Conservation (phyloP, 2,329 filamentous ascomycete genomes). For the Gnomoniopsis smithogilvyi region DNA sequence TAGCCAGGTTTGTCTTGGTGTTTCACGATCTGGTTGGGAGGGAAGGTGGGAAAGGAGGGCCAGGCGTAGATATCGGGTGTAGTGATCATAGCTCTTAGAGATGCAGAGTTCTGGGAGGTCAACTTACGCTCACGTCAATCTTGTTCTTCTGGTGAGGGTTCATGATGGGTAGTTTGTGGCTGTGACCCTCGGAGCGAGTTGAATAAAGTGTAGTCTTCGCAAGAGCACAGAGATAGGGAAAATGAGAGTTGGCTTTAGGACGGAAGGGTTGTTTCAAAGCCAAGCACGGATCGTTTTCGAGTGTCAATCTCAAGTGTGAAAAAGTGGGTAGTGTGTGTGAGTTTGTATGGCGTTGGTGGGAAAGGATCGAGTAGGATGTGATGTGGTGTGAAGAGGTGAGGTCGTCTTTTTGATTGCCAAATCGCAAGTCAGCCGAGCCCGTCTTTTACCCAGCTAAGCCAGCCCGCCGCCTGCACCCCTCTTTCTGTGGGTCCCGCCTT, state of each 20-base stretch:
- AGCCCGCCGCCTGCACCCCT: not conserved
- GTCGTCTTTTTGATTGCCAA: constrained; percentile 3
- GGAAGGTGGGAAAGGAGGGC: not conserved
- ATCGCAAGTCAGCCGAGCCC: not conserved
- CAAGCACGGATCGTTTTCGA: too few relatives aligned
- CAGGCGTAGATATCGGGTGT: not conserved
- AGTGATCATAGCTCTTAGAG: not conserved
- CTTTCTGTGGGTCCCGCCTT: not conserved
- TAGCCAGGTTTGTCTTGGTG: too few relatives aligned
- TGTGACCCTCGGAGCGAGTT: not conserved
- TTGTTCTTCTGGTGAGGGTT: constrained; percentile 99
- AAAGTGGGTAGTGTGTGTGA: too few relatives aligned
- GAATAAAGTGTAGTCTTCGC: not conserved
- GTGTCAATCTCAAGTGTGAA: not conserved
- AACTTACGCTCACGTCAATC: constrained; percentile 86
- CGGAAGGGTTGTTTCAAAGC: too few relatives aligned
- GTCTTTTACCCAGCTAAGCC: too few relatives aligned
- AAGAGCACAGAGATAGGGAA: not conserved
- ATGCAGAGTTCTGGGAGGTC: not conserved
- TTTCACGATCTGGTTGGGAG: too few relatives aligned
- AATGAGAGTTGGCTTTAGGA: not conserved
- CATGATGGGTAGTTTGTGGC: constrained; percentile 51
- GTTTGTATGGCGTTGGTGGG: not conserved
- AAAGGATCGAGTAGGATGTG: not conserved
- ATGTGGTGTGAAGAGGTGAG: not conserved